Evolutionary conservation across 2,329 filamentous ascomycete species (phyloP), one percentile per base, ranked within the genome.

Genomic region (Aspergillus brasiliensis): DNA sequence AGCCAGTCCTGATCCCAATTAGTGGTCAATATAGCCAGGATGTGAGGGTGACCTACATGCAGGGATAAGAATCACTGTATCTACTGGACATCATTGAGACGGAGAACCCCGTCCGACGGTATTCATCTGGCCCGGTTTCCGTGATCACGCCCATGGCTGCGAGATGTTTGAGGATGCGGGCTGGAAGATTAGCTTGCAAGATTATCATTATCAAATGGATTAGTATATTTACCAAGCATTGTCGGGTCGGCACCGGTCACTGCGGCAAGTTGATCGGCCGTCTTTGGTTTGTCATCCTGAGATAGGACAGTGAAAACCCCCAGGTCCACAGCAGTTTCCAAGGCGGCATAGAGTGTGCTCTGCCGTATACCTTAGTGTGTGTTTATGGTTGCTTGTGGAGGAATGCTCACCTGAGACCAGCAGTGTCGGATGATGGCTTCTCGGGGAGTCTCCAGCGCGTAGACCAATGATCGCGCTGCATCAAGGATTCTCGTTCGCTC

Each of bases 351-450:
- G 0, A 61, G 17, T 2, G 65, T 65, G 21, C 61, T 62, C n/a
- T 11, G 8, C 13, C 8, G 13, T 51, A 11, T 2, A 4, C 11
- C 31, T 21, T 23, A 13, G 15, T 4, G 3, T 28, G 15, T 10
- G 17, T 28, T 2, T 7, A 37, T 8, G 1, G 11, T 27, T 27
- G 6, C 23, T 31, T 17, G n/a, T 15, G 1, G 27, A 5, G 37
- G 27, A 5, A n/a, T 15, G 57, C 56, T 19, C 56, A 70, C 69
- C 73, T 82, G 73, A 0, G 77, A 78, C 78, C 80, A 83, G 61
- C 68, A 73, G 47, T 82, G 79, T 57, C 78, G 73, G 56, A 82
- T 73, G 73, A 82, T 81, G 0, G 80, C 79, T 68, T 83, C 81
- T 6, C 80, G 73, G 0, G 81, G 81, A 0, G 78, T 82, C 63